Base-by-base conservation (phyloP, 495 filamentous ascomycete genomes). In the Letharia lupina region DNA sequence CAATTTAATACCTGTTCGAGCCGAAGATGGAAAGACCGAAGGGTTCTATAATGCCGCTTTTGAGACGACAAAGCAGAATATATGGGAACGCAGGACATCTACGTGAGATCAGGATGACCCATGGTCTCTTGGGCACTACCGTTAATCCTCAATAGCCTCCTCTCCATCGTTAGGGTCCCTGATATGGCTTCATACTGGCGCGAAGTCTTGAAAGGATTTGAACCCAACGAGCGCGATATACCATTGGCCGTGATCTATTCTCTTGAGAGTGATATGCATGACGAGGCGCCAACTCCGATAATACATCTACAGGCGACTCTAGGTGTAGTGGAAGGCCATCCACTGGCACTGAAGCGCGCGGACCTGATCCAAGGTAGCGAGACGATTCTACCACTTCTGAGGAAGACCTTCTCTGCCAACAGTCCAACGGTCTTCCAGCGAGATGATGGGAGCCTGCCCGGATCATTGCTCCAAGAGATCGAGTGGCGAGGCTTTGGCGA, bases 31-130 rank as follows among this genome's bases (percentile, higher is more conserved):
- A 3, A 75, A 75, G 6, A 82, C 84, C 15, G 77, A 82, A 23
- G 85, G 83, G 18, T 71, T 87, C 4, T 88, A 85, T 68, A 87
- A 88, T 68, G 83, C 85, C n/a, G 82, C 83, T 0, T 88, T 88
- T 67, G 85, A 88, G 54, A 86, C 86, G 69, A 87, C 85, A 6
- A 73, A 82, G 42, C 78, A 84, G 41, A 87, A 83, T 70, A 79
- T 88, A 59, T 83, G 78, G 7, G 85, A 88, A 72, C 75, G 85
- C 60, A 77, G 84, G 61, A 88, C 87, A 84, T 74, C 85, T 20
- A 87, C 84, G 15, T 73, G 87, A 37, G 79, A 84, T 48, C 85
- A 89, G 70, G 77, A 89, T 28, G 85, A 86, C 28, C 13, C 1
- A 28, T 9, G 31, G 52, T 5, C 52, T 35, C 15, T 16, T 56